These are phyloP conservation scores for Astrocystis sublimbata DNA, from an alignment of 495 filamentous ascomycete species.

Conservation along the genomic window DNA sequence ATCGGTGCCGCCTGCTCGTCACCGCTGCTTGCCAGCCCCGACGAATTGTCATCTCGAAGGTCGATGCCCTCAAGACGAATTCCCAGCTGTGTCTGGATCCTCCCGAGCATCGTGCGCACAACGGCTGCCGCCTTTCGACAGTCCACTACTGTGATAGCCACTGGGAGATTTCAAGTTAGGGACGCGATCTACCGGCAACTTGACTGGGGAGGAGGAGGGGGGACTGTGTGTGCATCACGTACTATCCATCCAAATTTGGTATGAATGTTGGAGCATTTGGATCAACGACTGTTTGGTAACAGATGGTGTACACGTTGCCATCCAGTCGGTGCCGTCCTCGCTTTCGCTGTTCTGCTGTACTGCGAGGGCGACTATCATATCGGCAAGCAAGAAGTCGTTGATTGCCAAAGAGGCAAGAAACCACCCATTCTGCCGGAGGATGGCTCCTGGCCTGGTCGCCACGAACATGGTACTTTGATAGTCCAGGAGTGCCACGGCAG, in stretches of 20 bases:
- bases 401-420: conserved; percentile 43
- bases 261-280: conserved; percentile 29
- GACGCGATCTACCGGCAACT: not conserved
- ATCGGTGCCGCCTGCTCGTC: conserved; percentile 17
- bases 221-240: conserved; percentile 11
- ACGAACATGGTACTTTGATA: conserved; percentile 43
- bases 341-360: conserved; percentile 37
- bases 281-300: conserved; percentile 33
- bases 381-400: conserved; percentile 52
- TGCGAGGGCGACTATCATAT: conserved; percentile 47
- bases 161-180: conserved; percentile 5
- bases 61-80: not conserved
- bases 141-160: conserved; percentile 21
- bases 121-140: conserved; percentile 27
- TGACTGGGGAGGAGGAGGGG: not conserved
- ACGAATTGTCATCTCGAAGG: not conserved
- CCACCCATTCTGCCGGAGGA: conserved; percentile 42
- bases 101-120: conserved; percentile 29
- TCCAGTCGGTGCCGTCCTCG: conserved; percentile 30
- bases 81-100: conserved; percentile 22
- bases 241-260: conserved; percentile 34
- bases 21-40: conserved; percentile 6
- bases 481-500: conserved; percentile 62
- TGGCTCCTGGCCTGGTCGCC: conserved; percentile 40
- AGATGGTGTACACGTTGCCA: conserved; percentile 22